These are phyloP conservation scores for Saccharomycopsis fodiens DNA, from an alignment of 805 yeast genomes.

Conservation along the genomic window DNA sequence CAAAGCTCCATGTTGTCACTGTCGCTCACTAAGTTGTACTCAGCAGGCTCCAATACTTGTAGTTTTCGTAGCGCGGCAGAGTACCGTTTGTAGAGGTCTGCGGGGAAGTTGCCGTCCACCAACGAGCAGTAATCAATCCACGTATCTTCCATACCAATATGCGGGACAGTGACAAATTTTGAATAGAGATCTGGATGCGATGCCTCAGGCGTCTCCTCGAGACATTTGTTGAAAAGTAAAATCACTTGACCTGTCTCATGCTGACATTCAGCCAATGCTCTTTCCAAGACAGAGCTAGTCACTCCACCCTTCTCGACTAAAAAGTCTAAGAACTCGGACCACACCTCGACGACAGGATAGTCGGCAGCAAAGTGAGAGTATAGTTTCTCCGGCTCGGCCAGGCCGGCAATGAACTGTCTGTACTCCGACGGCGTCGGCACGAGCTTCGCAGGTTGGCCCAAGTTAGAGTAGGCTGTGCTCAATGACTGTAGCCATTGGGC, in stretches of 20 bases:
- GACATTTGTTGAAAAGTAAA: background rate
- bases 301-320: background rate
- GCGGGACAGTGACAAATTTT: slow-evolving; percentile 34
- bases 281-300: background rate
- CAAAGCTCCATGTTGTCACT: background rate
- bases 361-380: background rate
- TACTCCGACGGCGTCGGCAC: background rate
- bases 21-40: background rate
- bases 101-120: slow-evolving; percentile 21
- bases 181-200: slow-evolving; percentile 20
- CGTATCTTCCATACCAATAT: slow-evolving; percentile 33
- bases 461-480: background rate
- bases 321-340: background rate
- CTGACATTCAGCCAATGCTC: background rate
- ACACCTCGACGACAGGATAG: background rate
- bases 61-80: background rate
- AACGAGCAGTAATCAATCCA: slow-evolving; percentile 34
- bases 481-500: background rate
- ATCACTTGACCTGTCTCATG: background rate
- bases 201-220: background rate
- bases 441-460: background rate
- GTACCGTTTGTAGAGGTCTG: background rate
- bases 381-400: background rate
- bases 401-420: background rate
- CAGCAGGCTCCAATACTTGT: background rate